These are phyloP conservation scores for Huntiella moniliformis DNA, from an alignment of 2,329 filamentous ascomycete genomes.

Conservation along the genomic window DNA sequence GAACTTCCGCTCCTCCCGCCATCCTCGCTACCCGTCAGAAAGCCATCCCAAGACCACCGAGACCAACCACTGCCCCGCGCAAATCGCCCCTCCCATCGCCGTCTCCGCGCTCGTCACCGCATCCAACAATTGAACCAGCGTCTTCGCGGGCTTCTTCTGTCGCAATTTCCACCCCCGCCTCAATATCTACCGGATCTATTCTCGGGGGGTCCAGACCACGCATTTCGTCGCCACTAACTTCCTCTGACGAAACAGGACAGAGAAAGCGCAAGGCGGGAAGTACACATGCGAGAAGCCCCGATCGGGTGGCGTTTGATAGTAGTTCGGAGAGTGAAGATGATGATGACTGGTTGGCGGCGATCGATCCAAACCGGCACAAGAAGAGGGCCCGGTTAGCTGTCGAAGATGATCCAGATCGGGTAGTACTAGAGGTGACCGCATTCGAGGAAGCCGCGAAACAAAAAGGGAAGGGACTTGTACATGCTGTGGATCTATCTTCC, in stretches of 20 bases:
- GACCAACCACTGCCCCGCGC: constrained; percentile 2
- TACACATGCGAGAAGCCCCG: constrained; percentile 24
- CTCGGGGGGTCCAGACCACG: constrained; percentile 1
- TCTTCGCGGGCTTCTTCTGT: constrained; percentile 1
- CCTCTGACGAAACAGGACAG: constrained; percentile 5
- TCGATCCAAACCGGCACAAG: constrained; percentile 30
- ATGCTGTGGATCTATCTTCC: constrained; percentile 38
- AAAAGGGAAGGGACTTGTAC: constrained; percentile 30
- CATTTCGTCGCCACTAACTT: constrained; percentile 7
- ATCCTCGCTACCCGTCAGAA: constrained; percentile 13
- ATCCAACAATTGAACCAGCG: constrained; percentile 9
- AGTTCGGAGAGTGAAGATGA: constrained; percentile 33
- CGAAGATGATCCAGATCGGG: constrained; percentile 7
- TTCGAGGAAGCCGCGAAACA: constrained; percentile 14
- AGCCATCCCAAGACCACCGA: constrained; percentile 3
- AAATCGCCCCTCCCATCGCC: constrained; percentile 7
- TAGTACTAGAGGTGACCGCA: constrained; percentile 3
- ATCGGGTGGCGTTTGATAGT: constrained; percentile 30
- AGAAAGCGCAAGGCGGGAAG: constrained; percentile 30
- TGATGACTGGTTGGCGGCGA: constrained; percentile 28
- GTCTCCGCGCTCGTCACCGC: constrained; percentile 10
- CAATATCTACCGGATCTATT: not conserved
- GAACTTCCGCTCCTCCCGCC: constrained; percentile 17
- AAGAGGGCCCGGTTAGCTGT: constrained; percentile 14
- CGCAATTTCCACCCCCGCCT: constrained; percentile 1